A percentile compares a stretch with the other conserved stretches of the same genome.
These are phyloP conservation scores for Talaromyces nanjingensis DNA, from an alignment of 495 filamentous ascomycete species.

Conservation along the genomic window DNA sequence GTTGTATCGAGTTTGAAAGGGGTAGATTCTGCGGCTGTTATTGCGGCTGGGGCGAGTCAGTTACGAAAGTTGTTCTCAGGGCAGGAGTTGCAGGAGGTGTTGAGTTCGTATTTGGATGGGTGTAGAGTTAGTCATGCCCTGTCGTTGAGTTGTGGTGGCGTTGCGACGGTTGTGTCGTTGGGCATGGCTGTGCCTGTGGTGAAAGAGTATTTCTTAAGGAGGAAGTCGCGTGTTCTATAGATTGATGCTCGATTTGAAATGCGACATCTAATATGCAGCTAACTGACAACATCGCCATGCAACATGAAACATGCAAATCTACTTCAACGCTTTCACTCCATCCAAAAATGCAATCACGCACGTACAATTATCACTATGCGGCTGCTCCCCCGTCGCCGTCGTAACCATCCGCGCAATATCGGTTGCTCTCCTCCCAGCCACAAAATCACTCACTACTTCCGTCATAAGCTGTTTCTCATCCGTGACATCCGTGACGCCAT, in stretches of 20 bases:
- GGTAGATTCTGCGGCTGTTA: conserved; percentile 31
- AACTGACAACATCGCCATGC: not conserved
- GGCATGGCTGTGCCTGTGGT: conserved; percentile 1
- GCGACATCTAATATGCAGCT: too few relatives aligned
- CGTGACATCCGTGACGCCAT: conserved; percentile 25
- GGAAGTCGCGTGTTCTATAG: not conserved
- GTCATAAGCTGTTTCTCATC: conserved; percentile 26
- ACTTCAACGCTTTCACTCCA: conserved; percentile 10
- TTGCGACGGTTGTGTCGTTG: not conserved
- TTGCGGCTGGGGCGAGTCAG: conserved; percentile 40
- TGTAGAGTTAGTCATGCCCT: conserved; percentile 27
- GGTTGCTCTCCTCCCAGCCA: conserved; percentile 23
- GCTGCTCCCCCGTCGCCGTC: conserved; percentile 10
- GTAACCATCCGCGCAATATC: conserved; percentile 26
- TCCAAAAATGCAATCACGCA: conserved; percentile 29
- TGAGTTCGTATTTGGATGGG: conserved; percentile 51
- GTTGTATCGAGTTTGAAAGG: conserved; percentile 47
- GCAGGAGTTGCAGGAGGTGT: conserved; percentile 36
- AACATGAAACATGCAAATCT: not conserved
- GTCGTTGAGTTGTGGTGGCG: not conserved
- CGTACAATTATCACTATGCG: conserved; percentile 26
- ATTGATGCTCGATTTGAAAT: not conserved
- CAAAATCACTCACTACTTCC: conserved; percentile 27
- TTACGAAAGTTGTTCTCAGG: conserved; percentile 37
- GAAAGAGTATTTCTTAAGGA: not conserved